These are phyloP conservation scores for Phytophthora sojae DNA, from an alignment of 352 stramenopile genomes.

Conservation along the genomic window DNA sequence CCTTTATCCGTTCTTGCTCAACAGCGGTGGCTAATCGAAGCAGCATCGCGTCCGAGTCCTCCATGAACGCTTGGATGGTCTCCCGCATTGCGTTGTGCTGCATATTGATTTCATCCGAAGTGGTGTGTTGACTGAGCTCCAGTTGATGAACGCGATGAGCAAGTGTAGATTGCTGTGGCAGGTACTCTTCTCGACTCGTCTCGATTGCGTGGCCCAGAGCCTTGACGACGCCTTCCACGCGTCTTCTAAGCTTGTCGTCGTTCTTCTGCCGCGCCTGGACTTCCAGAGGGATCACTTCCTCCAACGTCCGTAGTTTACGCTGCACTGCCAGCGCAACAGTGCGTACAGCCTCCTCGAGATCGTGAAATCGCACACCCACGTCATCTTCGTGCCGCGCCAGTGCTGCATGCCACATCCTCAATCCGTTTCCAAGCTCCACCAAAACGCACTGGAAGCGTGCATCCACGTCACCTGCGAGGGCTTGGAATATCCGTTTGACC, in stretches of 20 bases:
- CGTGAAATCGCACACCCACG: slow-evolving; percentile 26
- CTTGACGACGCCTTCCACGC: slow-evolving; percentile 56
- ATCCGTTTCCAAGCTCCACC: slow-evolving; percentile 37
- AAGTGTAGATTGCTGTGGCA: slow-evolving; percentile 26
- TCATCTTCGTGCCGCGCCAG: slow-evolving; percentile 53
- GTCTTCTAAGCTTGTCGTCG: slow-evolving; percentile 59
- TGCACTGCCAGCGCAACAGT: slow-evolving; percentile 38
- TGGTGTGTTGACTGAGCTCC: slow-evolving; percentile 16
- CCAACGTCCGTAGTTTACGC: slow-evolving; percentile 54
- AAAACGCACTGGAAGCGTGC: slow-evolving; percentile 46
- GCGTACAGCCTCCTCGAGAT: slow-evolving; percentile 44
- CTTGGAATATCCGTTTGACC: slow-evolving; percentile 63
- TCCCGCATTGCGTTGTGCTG: slow-evolving; percentile 40
- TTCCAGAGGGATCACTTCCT: slow-evolving; percentile 72
- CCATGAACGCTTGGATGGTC: slow-evolving; percentile 39
- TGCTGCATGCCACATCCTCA: slow-evolving; percentile 41
- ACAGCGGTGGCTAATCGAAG: slow-evolving; percentile 21
- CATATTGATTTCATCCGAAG: slow-evolving; percentile 24
- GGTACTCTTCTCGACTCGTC: slow-evolving; percentile 34
- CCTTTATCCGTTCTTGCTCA: slow-evolving; percentile 28
- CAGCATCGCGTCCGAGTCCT: slow-evolving; percentile 44
- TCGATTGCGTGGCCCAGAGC: slow-evolving; percentile 44
- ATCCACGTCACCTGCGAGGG: slow-evolving; percentile 46
- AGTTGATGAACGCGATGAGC: slow-evolving; percentile 41
- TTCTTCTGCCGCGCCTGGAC: slow-evolving; percentile 65